These are phyloP conservation scores for Streptanthus diversifolius DNA, from an alignment of 345 rosid species.

Conservation along the genomic window DNA sequence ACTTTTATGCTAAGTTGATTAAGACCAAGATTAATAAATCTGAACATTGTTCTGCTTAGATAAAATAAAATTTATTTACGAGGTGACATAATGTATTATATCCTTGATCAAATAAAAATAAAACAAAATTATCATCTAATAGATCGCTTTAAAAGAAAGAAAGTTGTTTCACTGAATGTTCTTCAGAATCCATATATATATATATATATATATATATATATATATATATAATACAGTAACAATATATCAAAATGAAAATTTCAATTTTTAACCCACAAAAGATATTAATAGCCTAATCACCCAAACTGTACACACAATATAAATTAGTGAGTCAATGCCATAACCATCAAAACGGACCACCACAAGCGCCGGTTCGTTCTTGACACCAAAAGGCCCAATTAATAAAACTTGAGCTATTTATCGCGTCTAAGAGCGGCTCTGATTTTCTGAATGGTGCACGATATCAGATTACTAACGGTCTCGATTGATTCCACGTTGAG, in stretches of 20 bases:
- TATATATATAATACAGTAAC: no score
- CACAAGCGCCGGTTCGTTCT: constrained; percentile 8
- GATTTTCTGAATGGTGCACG: constrained; percentile 94
- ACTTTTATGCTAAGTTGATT: no score
- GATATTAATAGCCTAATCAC: neutral
- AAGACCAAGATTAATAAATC: neutral
- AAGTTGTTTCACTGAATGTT: neutral
- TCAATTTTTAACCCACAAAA: neutral
- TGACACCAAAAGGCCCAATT: constrained; percentile 9
- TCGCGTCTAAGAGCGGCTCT: constrained; percentile 78
- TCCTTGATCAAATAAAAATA: neutral
- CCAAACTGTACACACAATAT: neutral
- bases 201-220: no score
- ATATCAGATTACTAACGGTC: constrained; percentile 84
- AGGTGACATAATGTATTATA: no score
- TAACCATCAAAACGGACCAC: constrained; percentile 12
- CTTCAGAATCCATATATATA: no score
- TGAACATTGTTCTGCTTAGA: neutral
- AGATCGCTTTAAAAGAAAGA: neutral
- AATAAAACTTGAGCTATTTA: constrained; percentile 14
- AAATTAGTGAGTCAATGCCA: constrained; percentile 19
- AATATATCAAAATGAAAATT: neutral
- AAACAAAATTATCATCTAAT: no score
- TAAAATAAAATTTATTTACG: no score
- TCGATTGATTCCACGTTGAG: constrained; percentile 93